A percentile compares a stretch with the other conserved stretches of the same genome.
These are phyloP conservation scores for Otatea glauca DNA, from an alignment of 176 grass and related monocot genomes.

Conservation along the genomic window DNA sequence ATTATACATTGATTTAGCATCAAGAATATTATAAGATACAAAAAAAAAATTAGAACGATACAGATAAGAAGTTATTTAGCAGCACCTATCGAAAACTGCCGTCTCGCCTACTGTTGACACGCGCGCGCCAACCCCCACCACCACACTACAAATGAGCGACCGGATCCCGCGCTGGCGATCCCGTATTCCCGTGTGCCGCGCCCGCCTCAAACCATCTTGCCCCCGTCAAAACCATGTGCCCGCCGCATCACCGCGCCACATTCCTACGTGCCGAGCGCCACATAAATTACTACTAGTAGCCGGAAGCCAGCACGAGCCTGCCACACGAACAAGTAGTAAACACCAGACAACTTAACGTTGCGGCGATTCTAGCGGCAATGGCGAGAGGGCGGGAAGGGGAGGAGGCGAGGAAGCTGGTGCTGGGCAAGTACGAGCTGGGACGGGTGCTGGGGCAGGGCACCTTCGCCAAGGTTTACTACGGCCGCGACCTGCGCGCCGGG, in stretches of 20 bases:
- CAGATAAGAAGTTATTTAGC: too few relatives aligned
- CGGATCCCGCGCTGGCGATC: constrained; percentile 18
- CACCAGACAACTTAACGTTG: background rate
- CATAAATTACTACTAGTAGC: background rate
- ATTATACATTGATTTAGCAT: too few relatives aligned
- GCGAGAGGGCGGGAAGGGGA: constrained; percentile 44
- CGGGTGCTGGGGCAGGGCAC: constrained; percentile 85
- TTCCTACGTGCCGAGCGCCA: constrained; percentile 26
- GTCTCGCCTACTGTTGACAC: too few relatives aligned
- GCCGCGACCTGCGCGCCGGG: constrained; percentile 54
- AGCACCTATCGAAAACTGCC: too few relatives aligned
- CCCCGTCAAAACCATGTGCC: constrained; percentile 52
- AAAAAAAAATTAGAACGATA: too few relatives aligned
- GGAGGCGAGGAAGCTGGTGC: constrained; percentile 55
- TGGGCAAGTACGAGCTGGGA: constrained; percentile 89
- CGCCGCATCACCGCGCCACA: background rate
- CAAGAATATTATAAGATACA: too few relatives aligned
- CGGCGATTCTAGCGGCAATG: background rate
- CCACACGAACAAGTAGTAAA: background rate
- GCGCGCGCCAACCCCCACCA: too few relatives aligned
- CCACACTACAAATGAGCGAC: too few relatives aligned
- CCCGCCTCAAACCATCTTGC: constrained; percentile 14
- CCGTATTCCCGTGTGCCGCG: constrained; percentile 76
- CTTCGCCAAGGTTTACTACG: constrained; percentile 92
- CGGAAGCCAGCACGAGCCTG: background rate